Percentiles rank a stretch among this genome's conserved stretches.
phyloP scores from a whole-genome alignment of 1,284 basidiomycete species.

The Afroboletus lepidellus region DNA sequence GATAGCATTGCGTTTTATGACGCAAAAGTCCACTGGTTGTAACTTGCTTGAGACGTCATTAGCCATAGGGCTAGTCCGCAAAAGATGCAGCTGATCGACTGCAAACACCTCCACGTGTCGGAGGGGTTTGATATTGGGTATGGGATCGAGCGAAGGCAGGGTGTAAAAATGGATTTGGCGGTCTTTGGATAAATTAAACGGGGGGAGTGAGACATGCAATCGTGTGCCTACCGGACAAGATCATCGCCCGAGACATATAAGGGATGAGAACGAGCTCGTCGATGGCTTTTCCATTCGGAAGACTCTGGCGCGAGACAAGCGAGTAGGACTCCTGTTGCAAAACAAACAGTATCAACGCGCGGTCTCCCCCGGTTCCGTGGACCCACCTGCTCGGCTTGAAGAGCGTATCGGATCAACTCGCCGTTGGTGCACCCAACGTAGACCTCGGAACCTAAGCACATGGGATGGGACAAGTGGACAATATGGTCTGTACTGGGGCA shows the following conservation, averaged over 20 bases:
- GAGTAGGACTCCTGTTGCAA: conserved; percentile 61
- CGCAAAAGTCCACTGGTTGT: conserved; percentile 73
- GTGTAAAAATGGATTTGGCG: conserved; percentile 78
- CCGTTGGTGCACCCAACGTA: conserved; percentile 75
- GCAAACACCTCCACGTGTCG: conserved; percentile 77
- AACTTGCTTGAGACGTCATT: conserved; percentile 38
- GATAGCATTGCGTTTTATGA: conserved; percentile 71
- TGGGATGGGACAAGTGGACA: not conserved
- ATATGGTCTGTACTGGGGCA: conserved; percentile 28
- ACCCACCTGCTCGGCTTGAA: conserved; percentile 55
- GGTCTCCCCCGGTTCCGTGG: not conserved
- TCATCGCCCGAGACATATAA: conserved; percentile 66
- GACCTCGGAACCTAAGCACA: conserved; percentile 58
- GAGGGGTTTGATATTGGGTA: conserved; percentile 70
- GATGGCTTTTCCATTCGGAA: conserved; percentile 63
- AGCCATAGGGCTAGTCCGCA: conserved; percentile 46
- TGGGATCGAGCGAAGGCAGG: conserved; percentile 74
- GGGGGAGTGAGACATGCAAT: not conserved
- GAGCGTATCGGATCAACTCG: conserved; percentile 63
- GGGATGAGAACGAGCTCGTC: conserved; percentile 79
- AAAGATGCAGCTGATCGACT: conserved; percentile 76
- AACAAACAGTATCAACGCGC: not conserved
- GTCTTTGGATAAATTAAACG: conserved; percentile 44
- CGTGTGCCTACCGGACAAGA: conserved; percentile 61
- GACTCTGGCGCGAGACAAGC: conserved; percentile 62